phyloP scores from a whole-genome alignment of 495 filamentous ascomycete species.

The Hypoxylon lienhwacheense region DNA sequence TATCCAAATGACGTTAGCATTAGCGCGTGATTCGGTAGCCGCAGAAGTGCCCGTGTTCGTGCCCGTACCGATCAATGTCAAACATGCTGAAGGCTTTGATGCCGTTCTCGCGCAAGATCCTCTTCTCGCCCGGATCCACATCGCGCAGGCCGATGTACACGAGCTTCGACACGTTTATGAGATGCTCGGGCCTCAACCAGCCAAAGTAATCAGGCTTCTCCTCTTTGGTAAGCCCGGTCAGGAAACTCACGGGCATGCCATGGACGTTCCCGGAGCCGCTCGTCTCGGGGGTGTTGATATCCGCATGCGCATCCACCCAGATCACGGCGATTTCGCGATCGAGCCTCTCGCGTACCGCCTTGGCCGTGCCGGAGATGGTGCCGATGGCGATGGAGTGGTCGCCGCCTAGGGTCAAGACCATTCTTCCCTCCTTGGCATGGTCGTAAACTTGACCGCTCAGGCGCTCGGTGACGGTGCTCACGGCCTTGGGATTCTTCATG shows the following conservation, averaged over 20 bases:
- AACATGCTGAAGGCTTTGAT: slow-evolving; percentile 99
- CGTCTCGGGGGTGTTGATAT: slow-evolving; percentile 95
- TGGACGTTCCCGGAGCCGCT: slow-evolving; percentile 92
- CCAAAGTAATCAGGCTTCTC: slow-evolving; percentile 77
- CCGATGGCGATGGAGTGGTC: slow-evolving; percentile 98
- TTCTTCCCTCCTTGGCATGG: slow-evolving; percentile 80
- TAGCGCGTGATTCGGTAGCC: slow-evolving; percentile 5
- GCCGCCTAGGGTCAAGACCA: slow-evolving; percentile 90
- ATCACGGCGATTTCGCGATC: slow-evolving; percentile 86
- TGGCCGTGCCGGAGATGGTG: slow-evolving; percentile 79
- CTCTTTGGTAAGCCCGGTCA: slow-evolving; percentile 79
- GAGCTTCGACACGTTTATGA: slow-evolving; percentile 73
- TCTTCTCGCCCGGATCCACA: slow-evolving; percentile 90
- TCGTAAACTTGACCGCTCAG: slow-evolving; percentile 84
- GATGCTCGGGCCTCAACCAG: slow-evolving; percentile 69
- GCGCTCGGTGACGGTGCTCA: slow-evolving; percentile 80
- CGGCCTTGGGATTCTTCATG: slow-evolving; percentile 92
- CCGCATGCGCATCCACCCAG: slow-evolving; percentile 98
- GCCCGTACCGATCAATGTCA: slow-evolving; percentile 81
- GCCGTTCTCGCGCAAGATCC: slow-evolving; percentile 78
- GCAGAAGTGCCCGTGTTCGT: slow-evolving; percentile 14
- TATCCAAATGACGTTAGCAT: neutral
- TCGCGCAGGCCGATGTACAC: slow-evolving; percentile 97
- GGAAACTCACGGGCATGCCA: slow-evolving; percentile 95
- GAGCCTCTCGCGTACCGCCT: slow-evolving; percentile 80